Conservation (phyloP, 2,329 filamentous ascomycete genomes). For the Dactylellina haptotyla region DNA sequence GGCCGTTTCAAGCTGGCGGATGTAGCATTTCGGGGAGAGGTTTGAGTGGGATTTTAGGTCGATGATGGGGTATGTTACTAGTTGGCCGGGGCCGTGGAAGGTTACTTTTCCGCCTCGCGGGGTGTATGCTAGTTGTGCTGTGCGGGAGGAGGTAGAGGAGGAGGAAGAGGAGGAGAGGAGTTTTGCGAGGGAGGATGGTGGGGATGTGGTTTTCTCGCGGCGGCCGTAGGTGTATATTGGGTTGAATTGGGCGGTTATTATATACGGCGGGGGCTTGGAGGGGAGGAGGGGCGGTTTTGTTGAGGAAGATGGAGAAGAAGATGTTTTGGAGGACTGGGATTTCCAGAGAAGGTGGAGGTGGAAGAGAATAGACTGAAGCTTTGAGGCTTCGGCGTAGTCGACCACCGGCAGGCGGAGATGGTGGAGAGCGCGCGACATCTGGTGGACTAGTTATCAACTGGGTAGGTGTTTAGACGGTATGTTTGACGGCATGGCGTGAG, state of each 20-base stretch:
- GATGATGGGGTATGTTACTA: constrained; percentile 91
- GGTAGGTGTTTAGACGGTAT: too few species aligned
- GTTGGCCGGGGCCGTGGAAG: constrained; percentile 92
- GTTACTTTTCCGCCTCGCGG: constrained; percentile 90
- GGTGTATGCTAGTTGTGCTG: constrained; percentile 74
- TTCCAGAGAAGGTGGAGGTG: constrained; percentile 43
- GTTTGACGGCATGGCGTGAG: not conserved
- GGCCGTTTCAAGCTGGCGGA: constrained; percentile 78
- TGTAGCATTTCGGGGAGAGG: constrained; percentile 78
- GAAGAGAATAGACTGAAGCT: constrained; percentile 55
- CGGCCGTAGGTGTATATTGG: constrained; percentile 91
- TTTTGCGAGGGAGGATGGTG: constrained; percentile 63
- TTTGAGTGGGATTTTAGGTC: constrained; percentile 77
- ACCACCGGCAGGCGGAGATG: constrained; percentile 55
- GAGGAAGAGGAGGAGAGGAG: constrained; percentile 64
- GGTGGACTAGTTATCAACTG: not conserved
- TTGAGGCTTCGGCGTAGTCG: constrained; percentile 45
- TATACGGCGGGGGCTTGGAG: constrained; percentile 70
- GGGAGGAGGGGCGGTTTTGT: constrained; percentile 53
- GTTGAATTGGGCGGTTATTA: constrained; percentile 80
- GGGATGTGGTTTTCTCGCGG: constrained; percentile 70
- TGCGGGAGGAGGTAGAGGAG: constrained; percentile 61
- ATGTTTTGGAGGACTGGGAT: constrained; percentile 29
- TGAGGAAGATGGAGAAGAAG: not conserved
- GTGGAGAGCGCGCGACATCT: constrained; percentile 42